phyloP scores from a whole-genome alignment of 768 basidiomycete genomes.

The Rhizopogon sp. region DNA sequence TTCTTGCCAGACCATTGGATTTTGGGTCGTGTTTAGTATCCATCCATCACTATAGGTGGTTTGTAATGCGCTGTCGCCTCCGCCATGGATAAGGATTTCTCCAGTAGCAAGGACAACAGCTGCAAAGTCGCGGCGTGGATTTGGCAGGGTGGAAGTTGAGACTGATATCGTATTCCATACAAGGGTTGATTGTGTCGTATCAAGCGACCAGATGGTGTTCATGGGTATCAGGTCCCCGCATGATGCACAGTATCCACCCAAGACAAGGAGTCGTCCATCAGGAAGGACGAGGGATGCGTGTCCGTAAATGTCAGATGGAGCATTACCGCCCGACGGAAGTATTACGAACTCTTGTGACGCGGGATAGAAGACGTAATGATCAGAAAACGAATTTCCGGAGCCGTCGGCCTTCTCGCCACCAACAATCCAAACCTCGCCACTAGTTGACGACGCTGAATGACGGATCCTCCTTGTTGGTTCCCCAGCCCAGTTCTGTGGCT shows the following conservation, averaged over 20 bases:
- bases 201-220: slow-evolving; percentile 55
- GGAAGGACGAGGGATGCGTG: slow-evolving; percentile 67
- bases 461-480: slow-evolving; percentile 77
- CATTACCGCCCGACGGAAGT: slow-evolving; percentile 44
- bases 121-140: slow-evolving; percentile 61
- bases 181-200: slow-evolving; percentile 43
- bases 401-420: slow-evolving; percentile 84
- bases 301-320: slow-evolving; percentile 66
- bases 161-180: slow-evolving; percentile 47
- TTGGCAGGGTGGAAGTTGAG: slow-evolving; percentile 41
- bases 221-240: slow-evolving; percentile 47
- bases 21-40: slow-evolving; percentile 55
- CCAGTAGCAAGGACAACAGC: slow-evolving; percentile 44
- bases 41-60: slow-evolving; percentile 62
- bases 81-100: slow-evolving; percentile 74
- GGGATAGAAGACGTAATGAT: slow-evolving; percentile 62
- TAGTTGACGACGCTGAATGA: slow-evolving; percentile 54
- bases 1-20: slow-evolving; percentile 55
- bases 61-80: slow-evolving; percentile 54
- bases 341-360: slow-evolving; percentile 43
- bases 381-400: slow-evolving; percentile 56
- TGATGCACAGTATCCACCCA: slow-evolving; percentile 66
- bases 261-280: slow-evolving; percentile 64
- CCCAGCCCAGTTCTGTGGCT: slow-evolving; percentile 49
- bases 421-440: slow-evolving; percentile 60